Conservation (phyloP, 2,329 filamentous ascomycete species). For the Helminthosporium solani region DNA sequence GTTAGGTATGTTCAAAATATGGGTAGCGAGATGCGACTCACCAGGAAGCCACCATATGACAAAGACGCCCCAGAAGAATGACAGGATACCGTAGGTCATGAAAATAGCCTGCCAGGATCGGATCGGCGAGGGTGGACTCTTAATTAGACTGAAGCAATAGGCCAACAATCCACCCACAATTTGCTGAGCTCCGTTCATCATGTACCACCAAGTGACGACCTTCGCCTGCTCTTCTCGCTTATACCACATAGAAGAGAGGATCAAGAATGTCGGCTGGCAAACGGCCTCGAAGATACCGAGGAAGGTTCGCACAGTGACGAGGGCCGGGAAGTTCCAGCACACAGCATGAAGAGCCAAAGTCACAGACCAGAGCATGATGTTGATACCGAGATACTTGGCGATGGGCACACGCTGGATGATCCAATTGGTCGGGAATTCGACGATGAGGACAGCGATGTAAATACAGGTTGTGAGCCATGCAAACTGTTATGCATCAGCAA, state of each 20-base stretch:
- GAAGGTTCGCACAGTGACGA: constrained; percentile 63
- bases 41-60: constrained; percentile 42
- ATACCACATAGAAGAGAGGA: constrained; percentile 71
- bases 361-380: constrained; percentile 64
- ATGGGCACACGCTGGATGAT: constrained; percentile 64
- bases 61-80: constrained; percentile 64
- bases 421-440: constrained; percentile 72
- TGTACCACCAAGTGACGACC: constrained; percentile 69
- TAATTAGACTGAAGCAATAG: constrained; percentile 48
- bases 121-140: constrained; percentile 45
- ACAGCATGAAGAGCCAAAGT: constrained; percentile 63
- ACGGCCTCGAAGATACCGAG: constrained; percentile 71
- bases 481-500: constrained; percentile 49
- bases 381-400: constrained; percentile 65
- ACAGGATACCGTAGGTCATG: constrained; percentile 63
- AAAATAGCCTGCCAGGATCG: constrained; percentile 70
- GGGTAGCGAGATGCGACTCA: constrained; percentile 6
- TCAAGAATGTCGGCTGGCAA: constrained; percentile 67
- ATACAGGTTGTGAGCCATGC: constrained; percentile 74
- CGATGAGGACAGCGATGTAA: constrained; percentile 68
- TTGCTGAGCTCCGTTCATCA: constrained; percentile 75
- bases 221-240: constrained; percentile 66
- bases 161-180: constrained; percentile 71
- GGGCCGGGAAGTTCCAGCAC: constrained; percentile 59
- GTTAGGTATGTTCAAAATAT: background rate